A percentile compares a stretch with the other conserved stretches of the same genome.
Evolutionary conservation across 2,329 filamentous ascomycete genomes (phyloP).

Genomic region (Cladobotryum mycophilum): DNA sequence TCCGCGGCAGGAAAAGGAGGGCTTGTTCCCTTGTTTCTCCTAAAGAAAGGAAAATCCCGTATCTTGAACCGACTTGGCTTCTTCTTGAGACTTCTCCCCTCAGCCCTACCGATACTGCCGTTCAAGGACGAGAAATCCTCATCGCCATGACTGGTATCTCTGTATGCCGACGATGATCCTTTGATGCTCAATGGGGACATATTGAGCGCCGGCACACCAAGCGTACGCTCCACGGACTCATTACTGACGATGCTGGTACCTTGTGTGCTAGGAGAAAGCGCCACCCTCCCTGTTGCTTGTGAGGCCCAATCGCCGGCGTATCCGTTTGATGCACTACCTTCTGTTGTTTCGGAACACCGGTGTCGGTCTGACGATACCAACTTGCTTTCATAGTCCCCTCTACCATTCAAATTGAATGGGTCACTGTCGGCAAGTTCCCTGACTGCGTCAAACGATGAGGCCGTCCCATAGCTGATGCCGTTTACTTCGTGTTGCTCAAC

Average conservation of each 20-base stretch:
- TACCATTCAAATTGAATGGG: conserved; percentile 35
- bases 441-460: conserved; percentile 40
- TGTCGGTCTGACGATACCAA: conserved; percentile 42
- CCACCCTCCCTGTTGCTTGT: conserved; percentile 58
- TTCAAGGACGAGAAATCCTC: conserved; percentile 31
- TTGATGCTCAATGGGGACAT: conserved; percentile 32
- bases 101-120: conserved; percentile 40
- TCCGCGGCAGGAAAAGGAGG: conserved; percentile 28
- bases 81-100: conserved; percentile 50
- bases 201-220: conserved; percentile 35
- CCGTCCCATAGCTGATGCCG: conserved; percentile 38
- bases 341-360: conserved; percentile 55
- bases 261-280: conserved; percentile 58
- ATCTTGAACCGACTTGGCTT: conserved; percentile 58
- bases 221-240: conserved; percentile 47
- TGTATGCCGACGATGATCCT: conserved; percentile 21
- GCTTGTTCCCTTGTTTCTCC: conserved; percentile 42
- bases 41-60: conserved; percentile 53
- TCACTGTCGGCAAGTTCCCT: conserved; percentile 45
- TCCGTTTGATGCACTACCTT: conserved; percentile 50
- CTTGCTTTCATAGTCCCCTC: conserved; percentile 31
- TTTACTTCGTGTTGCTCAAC: conserved; percentile 37
- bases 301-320: conserved; percentile 55
- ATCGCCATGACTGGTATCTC: conserved; percentile 20
- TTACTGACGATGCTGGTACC: conserved; percentile 60